These are phyloP conservation scores for Geranium incanum DNA, from an alignment of 441 rosid species.

Conservation along the genomic window DNA sequence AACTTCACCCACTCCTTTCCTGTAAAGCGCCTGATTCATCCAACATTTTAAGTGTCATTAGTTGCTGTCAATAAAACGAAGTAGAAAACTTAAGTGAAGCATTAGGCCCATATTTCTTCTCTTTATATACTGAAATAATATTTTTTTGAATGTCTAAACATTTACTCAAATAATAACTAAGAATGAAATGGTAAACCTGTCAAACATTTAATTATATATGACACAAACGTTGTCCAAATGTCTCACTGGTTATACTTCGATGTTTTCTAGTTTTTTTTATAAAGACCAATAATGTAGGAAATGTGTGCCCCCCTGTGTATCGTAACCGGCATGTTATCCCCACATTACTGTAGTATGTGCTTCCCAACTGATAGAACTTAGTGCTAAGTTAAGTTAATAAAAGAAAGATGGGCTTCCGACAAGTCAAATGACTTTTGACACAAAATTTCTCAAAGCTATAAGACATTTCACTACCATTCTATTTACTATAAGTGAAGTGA, in stretches of 20 bases:
- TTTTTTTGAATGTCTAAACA: background rate
- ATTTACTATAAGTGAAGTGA: background rate
- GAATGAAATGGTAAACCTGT: background rate
- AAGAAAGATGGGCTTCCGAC: background rate
- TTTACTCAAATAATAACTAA: background rate
- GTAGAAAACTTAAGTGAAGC: background rate
- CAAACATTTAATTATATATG: background rate
- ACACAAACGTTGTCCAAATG: background rate
- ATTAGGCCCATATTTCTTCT: background rate
- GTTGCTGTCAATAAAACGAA: slow-evolving; percentile 7
- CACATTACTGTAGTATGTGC: background rate
- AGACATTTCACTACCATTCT: background rate
- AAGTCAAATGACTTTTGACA: slow-evolving; percentile 1
- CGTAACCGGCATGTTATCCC: background rate
- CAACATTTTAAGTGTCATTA: slow-evolving; percentile 12
- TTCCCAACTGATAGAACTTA: background rate
- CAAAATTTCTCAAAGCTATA: background rate
- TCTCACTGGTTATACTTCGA: background rate
- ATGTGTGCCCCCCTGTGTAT: background rate
- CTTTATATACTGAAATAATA: background rate
- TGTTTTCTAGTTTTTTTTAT: background rate
- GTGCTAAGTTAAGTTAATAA: too few relatives aligned
- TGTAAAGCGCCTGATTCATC: slow-evolving; percentile 52
- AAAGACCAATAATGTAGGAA: background rate
- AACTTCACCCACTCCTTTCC: slow-evolving; percentile 48